Evolutionary conservation across 169 alveolate genomes (phyloP).

Genomic region (Plasmodium yoelii): DNA sequence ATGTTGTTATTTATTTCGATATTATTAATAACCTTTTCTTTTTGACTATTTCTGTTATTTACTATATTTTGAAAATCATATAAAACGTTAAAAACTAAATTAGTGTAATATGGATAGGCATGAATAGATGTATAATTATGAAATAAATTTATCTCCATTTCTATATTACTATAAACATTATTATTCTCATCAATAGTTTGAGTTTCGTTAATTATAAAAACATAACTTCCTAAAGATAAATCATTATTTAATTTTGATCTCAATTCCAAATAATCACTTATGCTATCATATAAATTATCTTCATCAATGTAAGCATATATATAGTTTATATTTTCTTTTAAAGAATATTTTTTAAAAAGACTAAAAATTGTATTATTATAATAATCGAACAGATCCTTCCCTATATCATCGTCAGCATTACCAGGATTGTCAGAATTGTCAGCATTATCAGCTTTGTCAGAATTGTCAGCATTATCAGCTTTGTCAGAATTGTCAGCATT

Average conservation of each 20-base stretch:
- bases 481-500: too few relatives aligned
- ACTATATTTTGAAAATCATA: slow-evolving; percentile 33
- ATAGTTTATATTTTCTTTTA: slow-evolving; percentile 64
- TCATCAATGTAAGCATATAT: slow-evolving; percentile 22
- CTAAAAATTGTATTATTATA: slow-evolving; percentile 36
- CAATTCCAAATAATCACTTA: slow-evolving; percentile 15
- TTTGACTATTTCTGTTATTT: neutral
- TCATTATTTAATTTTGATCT: slow-evolving; percentile 1
- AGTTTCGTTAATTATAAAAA: slow-evolving; percentile 39
- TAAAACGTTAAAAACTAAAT: slow-evolving; percentile 40
- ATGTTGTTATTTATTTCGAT: neutral
- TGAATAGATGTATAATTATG: slow-evolving; percentile 68
- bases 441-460: too few relatives aligned
- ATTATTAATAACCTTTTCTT: neutral
- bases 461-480: too few relatives aligned
- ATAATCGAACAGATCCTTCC: slow-evolving; percentile 1
- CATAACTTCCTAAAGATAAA: slow-evolving; percentile 41
- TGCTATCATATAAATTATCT: slow-evolving; percentile 42
- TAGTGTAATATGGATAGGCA: slow-evolving; percentile 59
- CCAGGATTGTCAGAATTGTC: too few relatives aligned
- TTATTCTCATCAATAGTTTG: neutral
- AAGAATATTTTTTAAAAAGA: slow-evolving; percentile 43
- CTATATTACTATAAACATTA: slow-evolving; percentile 5
- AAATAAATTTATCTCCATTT: slow-evolving; percentile 47
- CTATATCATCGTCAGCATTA: neutral